Base-by-base conservation (phyloP, 2,329 filamentous ascomycete genomes). In the Phialophora verrucosa region DNA sequence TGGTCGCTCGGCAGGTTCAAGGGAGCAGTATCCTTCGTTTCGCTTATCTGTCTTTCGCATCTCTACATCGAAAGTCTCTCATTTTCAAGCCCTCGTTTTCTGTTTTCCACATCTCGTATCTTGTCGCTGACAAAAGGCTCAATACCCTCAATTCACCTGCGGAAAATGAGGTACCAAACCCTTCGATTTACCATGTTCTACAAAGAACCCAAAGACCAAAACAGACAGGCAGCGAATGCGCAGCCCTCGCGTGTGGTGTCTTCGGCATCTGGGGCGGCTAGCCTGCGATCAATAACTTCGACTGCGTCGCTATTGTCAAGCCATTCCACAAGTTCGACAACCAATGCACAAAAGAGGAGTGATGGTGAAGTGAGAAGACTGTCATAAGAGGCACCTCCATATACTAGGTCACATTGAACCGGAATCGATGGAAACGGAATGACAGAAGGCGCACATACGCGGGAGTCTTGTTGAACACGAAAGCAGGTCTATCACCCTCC, bases 121-220 rank as follows among this genome's bases (percentile, higher is more conserved):
- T 44, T 29, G 44, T 49, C 47, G 12, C 38, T 57, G 57, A 61
- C 58, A 14, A 32, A 44, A 54, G 20, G 17, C 14, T 44, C 38
- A 44, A 44, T 44, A 20, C 27, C 38, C 32, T 17, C 47, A 17
- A 17, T n/a, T n/a, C 17, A 1, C 38, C 35, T 6, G 49, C 59
- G 25, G 25, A 66, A 56, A 57, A 73, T 73, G 71, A 69, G 71
- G 53, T 73, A 73, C 57, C 71, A 73, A 66, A 73, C 71, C 4
- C 65, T 73, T 56, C 70, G 70, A 51, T 68, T 73, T 27, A 73
- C 71, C 60, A 69, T 69, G 61, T 73, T 72, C 59, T 73, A 73
- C 58, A 72, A 72, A 65, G 69, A 70, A 31, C 66, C 67, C 6
- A 62, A 70, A 29, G 56, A 70, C 38, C 69, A 72, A 11, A 65